Evolutionary conservation across 208 protist genomes (phyloP), one percentile per base, ranked within the genome.

Genomic region (Polymyxa betae): DNA sequence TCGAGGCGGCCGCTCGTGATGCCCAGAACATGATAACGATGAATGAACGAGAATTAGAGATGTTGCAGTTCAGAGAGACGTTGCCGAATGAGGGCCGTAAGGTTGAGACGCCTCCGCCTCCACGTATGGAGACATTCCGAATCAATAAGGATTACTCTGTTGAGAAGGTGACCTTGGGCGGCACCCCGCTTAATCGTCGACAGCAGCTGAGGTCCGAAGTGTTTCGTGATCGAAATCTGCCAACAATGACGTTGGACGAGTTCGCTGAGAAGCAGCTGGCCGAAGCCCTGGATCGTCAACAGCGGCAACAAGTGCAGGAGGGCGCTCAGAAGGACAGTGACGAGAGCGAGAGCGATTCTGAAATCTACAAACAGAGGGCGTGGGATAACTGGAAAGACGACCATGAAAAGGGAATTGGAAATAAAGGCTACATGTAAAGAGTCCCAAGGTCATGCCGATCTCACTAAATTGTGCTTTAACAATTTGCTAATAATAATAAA

Each of bases 341-440:
- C 72, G 72, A 82, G 5, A 35, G 40, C 35, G 35, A 5, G 16
- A 35, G 16, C 72, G 72, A 82, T 40, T 5, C 72, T 82, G 72
- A 35, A 82, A 82, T n/a, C 35, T 43, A 45, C 72, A 35, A 82
- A n/a, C 5, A 35, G 12, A 5, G 72, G 16, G 72, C 72, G 5
- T 82, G 72, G 72, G 72, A 82, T 43, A 43, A 82, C n/a, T 82
- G 72, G 72, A 82, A 82, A 43, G 72, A 82, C 72, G 72, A 82
- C 16, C 5, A 82, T 82, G 72, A 82, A n/a, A 82, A 82, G n/a
- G 72, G 72, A 12, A 82, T 82, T 43, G 72, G 72, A 20, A 82
- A 82, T 82, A 82, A 82, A 82, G 72, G 72, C 16, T 82, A 82
- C n/a, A 5, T 43, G 72, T 82, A 43, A 82, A 38, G 24, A 29